Evolutionary conservation across 768 basidiomycete species (phyloP).

Genomic region (Phlebiopsis flavidoalba): DNA sequence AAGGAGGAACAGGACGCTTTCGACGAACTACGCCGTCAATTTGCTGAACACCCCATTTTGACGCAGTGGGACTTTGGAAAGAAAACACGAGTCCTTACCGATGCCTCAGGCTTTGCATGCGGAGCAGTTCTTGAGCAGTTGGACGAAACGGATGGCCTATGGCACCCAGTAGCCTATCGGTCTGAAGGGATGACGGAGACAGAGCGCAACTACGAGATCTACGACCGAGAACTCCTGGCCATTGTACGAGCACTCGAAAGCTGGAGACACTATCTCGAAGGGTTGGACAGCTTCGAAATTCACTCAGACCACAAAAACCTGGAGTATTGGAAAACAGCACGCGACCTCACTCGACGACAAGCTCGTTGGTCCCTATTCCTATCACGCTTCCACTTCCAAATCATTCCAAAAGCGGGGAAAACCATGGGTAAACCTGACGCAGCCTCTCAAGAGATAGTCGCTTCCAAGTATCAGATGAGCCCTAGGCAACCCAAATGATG

Average conservation of each 20-base stretch:
- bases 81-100: not conserved
- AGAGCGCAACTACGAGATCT: conserved; percentile 15
- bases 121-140: not conserved
- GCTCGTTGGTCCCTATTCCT: conserved; percentile 7
- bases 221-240: not conserved
- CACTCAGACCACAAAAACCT: conserved; percentile 1
- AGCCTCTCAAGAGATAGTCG: not conserved
- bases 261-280: conserved; percentile 1
- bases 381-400: conserved; percentile 14
- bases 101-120: not conserved
- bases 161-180: conserved; percentile 22
- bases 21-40: not conserved
- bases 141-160: conserved; percentile 9
- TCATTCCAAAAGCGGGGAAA: conserved; percentile 7
- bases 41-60: not conserved
- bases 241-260: not conserved
- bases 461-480: not conserved
- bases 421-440: conserved; percentile 7
- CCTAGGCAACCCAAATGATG: too few relatives aligned
- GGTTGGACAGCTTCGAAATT: not conserved
- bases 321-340: not conserved
- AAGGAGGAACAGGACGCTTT: not conserved
- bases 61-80: not conserved
- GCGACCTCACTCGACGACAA: not conserved
- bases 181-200: conserved; percentile 13